Evolutionary conservation across 371 early-diverging fungal species (phyloP).

Genomic region (Apophysomyces elegans): DNA sequence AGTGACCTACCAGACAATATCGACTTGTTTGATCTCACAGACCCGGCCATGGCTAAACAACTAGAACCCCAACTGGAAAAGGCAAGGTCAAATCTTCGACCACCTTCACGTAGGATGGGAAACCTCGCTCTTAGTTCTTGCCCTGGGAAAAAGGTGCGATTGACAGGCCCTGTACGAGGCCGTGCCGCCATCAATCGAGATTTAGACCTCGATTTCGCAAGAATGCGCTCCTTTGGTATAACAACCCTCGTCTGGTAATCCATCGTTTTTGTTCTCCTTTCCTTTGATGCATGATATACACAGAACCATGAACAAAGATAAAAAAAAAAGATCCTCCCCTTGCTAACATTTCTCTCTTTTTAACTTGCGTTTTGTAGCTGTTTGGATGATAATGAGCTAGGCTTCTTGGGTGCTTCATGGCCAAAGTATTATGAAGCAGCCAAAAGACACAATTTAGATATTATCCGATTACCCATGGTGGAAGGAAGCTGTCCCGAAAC

Average conservation of each 20-base stretch:
- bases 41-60: constrained; percentile 29
- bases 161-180: constrained; percentile 78
- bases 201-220: constrained; percentile 71
- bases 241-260: constrained; percentile 67
- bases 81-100: constrained; percentile 16
- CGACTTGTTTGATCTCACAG: constrained; percentile 48
- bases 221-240: constrained; percentile 65
- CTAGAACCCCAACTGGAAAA: constrained; percentile 11
- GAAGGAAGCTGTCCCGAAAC: constrained; percentile 77
- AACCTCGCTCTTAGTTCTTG: constrained; percentile 79
- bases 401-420: constrained; percentile 74
- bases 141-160: constrained; percentile 84
- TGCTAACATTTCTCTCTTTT: constrained; percentile 5
- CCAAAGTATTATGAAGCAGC: constrained; percentile 67
- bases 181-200: constrained; percentile 77
- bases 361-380: constrained; percentile 56
- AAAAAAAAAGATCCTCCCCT: not conserved
- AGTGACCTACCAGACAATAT: constrained; percentile 35
- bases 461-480: constrained; percentile 69
- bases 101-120: constrained; percentile 33
- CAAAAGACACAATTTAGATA: constrained; percentile 52
- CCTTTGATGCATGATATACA: not conserved
- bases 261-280: not conserved
- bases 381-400: constrained; percentile 71
- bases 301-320: too few relatives aligned